Evolutionary conservation across 108 stramenopile genomes (phyloP), one percentile per base, ranked within the genome.

Genomic region (Fistulifera pelliculosa): DNA sequence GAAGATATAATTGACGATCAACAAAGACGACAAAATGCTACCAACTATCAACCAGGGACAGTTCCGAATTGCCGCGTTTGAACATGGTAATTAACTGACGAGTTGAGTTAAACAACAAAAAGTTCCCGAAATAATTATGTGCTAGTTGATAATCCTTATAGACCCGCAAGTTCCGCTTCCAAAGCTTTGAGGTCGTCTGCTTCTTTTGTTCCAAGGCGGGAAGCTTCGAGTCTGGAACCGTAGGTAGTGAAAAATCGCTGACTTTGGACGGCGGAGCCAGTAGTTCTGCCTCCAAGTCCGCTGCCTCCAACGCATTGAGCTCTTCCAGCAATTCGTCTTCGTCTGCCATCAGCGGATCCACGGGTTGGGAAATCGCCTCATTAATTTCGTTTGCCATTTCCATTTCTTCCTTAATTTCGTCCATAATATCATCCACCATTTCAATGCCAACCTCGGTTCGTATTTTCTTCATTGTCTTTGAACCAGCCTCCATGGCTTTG

Each of bases 401-500:
- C 94, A 91, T 92, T 72, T 93, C 91, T 57, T 93, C 94, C 64
- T 82, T 80, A 53, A 96, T 90, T 48, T 87, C 87, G 64, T 96
- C 95, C 92, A 94, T 96, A 31, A 96, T 60, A 49, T 96, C 93
- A 62, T 96, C 95, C 41, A 96, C 95, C 61, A 89, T 68, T 67
- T 98, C 97, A 42, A 96, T 87, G 49, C 88, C 83, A 15, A 94
- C 81, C 16, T 94, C 78, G 10, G 77, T 78, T 43, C 94, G 80
- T 31, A 95, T 88, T 17, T 72, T 74, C 45, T 71, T 65, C 97
- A 96, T 96, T 39, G 90, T 91, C 25, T 65, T 69, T 18, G 72
- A 86, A 19, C 95, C 97, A 8, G 76, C 65, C 42, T 88, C 54
- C 92, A 98, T 90, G 38, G 95, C 97, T 28, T 82, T 71, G 76